A percentile compares a stretch with the other conserved stretches of the same genome.
These are phyloP conservation scores for Aurifilum marmelostoma DNA, from an alignment of 2,329 filamentous ascomycete genomes.

Conservation along the genomic window DNA sequence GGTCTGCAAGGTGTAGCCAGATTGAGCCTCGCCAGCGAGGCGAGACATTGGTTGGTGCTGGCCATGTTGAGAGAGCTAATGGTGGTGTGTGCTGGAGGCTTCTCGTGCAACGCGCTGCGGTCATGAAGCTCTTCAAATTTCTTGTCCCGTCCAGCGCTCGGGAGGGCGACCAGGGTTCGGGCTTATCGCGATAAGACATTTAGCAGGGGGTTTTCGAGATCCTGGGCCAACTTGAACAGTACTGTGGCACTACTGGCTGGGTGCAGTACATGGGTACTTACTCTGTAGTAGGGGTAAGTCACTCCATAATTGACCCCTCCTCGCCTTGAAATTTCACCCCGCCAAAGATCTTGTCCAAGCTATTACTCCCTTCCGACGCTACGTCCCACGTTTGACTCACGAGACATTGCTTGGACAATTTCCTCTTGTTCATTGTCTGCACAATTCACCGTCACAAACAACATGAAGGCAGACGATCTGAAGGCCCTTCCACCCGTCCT, in stretches of 20 bases:
- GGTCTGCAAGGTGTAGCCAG: conserved; percentile 49
- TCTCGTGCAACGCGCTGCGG: not conserved
- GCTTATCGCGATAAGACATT: conserved; percentile 1
- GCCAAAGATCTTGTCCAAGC: conserved; percentile 29
- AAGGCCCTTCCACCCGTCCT: conserved; percentile 55
- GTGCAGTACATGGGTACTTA: conserved; percentile 8
- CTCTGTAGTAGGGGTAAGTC: not conserved
- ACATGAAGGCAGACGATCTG: conserved; percentile 62
- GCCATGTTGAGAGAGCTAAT: conserved; percentile 46
- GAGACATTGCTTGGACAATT: conserved; percentile 6
- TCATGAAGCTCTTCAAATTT: conserved; percentile 25
- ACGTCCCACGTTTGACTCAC: conserved; percentile 27
- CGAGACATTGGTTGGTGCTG: conserved; percentile 56
- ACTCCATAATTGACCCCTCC: conserved; percentile 30
- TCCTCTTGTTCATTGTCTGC: not conserved
- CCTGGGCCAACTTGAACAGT: not conserved
- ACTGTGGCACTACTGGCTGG: not conserved
- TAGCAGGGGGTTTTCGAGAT: not conserved
- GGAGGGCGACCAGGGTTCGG: conserved; percentile 10
- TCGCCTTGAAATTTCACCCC: conserved; percentile 29
- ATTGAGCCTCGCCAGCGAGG: conserved; percentile 56
- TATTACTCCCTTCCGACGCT: conserved; percentile 12
- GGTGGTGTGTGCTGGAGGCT: not conserved
- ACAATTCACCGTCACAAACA: conserved; percentile 31
- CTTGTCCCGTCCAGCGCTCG: not conserved